Evolutionary conservation across 768 basidiomycete species (phyloP), one percentile per base, ranked within the genome.

Genomic region (Trametes cubensis): DNA sequence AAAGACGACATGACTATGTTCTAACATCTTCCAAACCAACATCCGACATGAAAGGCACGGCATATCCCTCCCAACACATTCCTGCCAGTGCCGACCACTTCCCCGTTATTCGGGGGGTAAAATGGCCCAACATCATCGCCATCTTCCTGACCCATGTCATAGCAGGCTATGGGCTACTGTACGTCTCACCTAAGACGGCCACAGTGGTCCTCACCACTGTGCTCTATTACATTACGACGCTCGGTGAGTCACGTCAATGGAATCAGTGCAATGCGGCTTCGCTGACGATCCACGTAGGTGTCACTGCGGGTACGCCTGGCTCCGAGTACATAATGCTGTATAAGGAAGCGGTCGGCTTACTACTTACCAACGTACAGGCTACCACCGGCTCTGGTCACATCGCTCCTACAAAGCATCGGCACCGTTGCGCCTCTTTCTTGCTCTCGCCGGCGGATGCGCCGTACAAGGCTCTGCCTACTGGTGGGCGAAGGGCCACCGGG

Each of bases 401-500:
- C 86, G 97, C 58, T 83, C 92, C 0, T 99, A 96, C 75, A 98
- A 97, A 71, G 97, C 96, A 34, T 87, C 90, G 3, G 81, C 81
- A 61, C 88, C 91, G 18, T 77, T 98, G 11, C 89, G 98, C 73
- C 97, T 94, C 71, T 77, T 84, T 65, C 85, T 98, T 49, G 92
- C 95, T 25, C 69, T 90, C n/a, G 83, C 87, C 10, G 97, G 96
- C 52, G 88, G 94, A 1, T 96, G 97, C 49, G 95, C 96, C 5
- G 90, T 96, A 49, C 85, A 99, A 72, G 96, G 96, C 11, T 97
- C 95, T 21, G 96, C 98, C 79, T 91, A 93, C 74, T 98, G 97
- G 97, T 98, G 97, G 97, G 89, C 89, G 21, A 85, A 96, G 54
- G 95, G 95, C 50, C 97, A 99, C 80, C 92, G 96, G 62, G 96